Conservation (phyloP, 805 yeast genomes). For the Nakazawaea pomicola region DNA sequence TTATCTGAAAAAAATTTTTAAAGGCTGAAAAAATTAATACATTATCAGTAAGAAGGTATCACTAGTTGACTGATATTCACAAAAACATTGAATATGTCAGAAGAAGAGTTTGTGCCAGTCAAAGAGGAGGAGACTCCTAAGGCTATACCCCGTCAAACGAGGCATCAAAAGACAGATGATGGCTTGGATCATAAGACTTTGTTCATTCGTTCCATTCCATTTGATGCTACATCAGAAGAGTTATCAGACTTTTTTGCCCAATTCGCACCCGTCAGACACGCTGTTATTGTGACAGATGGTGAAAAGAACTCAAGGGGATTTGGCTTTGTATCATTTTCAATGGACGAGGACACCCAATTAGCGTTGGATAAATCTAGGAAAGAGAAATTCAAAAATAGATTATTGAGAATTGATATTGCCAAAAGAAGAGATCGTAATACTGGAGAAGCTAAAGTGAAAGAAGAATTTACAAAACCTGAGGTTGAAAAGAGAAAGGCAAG, state of each 20-base stretch:
- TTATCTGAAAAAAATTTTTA: conserved; percentile 4
- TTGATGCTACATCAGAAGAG: conserved; percentile 74
- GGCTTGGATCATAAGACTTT: conserved; percentile 57
- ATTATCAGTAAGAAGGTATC: too few relatives aligned
- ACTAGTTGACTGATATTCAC: too few relatives aligned
- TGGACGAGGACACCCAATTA: conserved; percentile 74
- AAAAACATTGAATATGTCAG: too few relatives aligned
- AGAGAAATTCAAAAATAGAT: conserved; percentile 57
- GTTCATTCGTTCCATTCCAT: conserved; percentile 83
- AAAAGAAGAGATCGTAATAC: conserved; percentile 79
- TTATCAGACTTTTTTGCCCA: conserved; percentile 83
- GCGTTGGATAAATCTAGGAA: conserved; percentile 70
- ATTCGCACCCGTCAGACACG: conserved; percentile 92
- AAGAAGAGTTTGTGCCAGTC: conserved; percentile 3
- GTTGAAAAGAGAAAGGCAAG: conserved; percentile 82
- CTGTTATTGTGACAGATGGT: conserved; percentile 79
- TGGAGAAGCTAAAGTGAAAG: conserved; percentile 19
- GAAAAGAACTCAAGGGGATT: conserved; percentile 83
- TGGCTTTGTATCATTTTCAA: conserved; percentile 88
- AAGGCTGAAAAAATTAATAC: neutral
- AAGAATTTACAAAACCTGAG: conserved; percentile 20
- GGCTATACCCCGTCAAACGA: neutral
- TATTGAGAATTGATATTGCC: conserved; percentile 80
- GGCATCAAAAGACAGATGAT: conserved; percentile 16
- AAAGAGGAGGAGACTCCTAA: neutral